Evolutionary conservation across 306 rosid species (phyloP).

Genomic region (Dalbergia oliveri): DNA sequence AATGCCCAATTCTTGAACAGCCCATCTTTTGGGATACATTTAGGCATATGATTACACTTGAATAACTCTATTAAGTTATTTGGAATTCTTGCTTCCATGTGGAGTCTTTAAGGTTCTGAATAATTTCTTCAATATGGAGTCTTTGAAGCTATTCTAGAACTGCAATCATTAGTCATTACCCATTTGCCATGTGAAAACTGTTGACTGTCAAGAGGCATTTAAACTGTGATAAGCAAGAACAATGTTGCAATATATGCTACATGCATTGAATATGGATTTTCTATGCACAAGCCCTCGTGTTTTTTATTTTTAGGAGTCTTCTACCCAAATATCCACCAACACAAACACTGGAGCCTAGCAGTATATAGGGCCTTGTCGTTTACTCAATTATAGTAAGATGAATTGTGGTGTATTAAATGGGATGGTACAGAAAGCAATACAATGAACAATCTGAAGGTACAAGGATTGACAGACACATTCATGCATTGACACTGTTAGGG

Average conservation of each 20-base stretch:
- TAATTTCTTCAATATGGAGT: conserved; percentile 2
- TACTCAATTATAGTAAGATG: background rate
- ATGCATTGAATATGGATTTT: conserved; percentile 1
- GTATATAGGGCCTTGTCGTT: background rate
- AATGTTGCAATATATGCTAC: conserved; percentile 19
- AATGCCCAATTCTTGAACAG: background rate
- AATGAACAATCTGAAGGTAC: background rate
- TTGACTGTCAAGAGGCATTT: conserved; percentile 18
- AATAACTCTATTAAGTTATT: conserved; percentile 22
- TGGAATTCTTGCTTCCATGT: background rate
- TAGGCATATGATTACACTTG: background rate
- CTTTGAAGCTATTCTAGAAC: conserved; percentile 21
- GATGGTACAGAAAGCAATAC: background rate
- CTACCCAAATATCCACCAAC: background rate
- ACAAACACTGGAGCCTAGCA: background rate
- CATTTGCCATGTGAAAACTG: conserved; percentile 8
- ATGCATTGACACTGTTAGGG: background rate
- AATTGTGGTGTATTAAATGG: background rate
- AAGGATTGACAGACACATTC: conserved; percentile 10
- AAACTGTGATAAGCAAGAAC: conserved; percentile 8
- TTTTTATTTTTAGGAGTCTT: background rate
- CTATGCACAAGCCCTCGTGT: background rate
- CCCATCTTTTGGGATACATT: background rate
- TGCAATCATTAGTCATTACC: conserved; percentile 9
- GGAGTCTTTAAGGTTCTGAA: conserved; percentile 16